Evolutionary conservation across 2,329 filamentous ascomycete species (phyloP).

Genomic region (Alternaria sp.): DNA sequence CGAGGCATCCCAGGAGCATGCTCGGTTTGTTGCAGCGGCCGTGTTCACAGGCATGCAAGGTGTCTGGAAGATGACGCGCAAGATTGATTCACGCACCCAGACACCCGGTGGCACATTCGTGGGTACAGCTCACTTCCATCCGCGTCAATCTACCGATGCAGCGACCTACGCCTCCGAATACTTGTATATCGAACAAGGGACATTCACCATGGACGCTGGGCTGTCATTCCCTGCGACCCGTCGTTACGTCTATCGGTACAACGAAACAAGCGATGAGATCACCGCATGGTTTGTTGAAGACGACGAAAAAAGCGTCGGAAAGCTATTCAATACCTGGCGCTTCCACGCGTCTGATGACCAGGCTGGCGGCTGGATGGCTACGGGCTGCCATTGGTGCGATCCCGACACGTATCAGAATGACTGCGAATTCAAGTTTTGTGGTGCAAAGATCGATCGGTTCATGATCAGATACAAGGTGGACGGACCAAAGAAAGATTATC

Average conservation of each 20-base stretch:
- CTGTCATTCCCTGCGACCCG: slow-evolving; percentile 66
- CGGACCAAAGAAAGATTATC: slow-evolving; percentile 77
- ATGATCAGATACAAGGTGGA: slow-evolving; percentile 68
- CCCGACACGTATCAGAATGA: slow-evolving; percentile 74
- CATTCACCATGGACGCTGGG: slow-evolving; percentile 64
- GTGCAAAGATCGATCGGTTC: slow-evolving; percentile 31
- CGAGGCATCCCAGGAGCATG: slow-evolving; percentile 51
- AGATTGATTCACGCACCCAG: slow-evolving; percentile 60
- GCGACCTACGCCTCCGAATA: slow-evolving; percentile 60
- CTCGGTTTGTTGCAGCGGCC: slow-evolving; percentile 66
- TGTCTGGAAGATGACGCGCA: slow-evolving; percentile 68
- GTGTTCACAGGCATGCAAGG: slow-evolving; percentile 76
- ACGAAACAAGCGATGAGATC: slow-evolving; percentile 64
- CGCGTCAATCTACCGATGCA: slow-evolving; percentile 62
- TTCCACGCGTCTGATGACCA: slow-evolving; percentile 54
- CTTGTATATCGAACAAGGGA: slow-evolving; percentile 69
- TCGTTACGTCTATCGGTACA: slow-evolving; percentile 76
- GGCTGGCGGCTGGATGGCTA: slow-evolving; percentile 65
- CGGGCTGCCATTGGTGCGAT: slow-evolving; percentile 72
- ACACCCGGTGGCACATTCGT: slow-evolving; percentile 70
- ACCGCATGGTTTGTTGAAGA: slow-evolving; percentile 78
- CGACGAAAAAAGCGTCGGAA: slow-evolving; percentile 73
- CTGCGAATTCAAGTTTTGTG: slow-evolving; percentile 67
- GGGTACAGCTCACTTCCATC: slow-evolving; percentile 69
- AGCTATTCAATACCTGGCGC: slow-evolving; percentile 77